Evolutionary conservation across 2,329 filamentous ascomycete genomes (phyloP).

Genomic region (Helminthosporium solani): DNA sequence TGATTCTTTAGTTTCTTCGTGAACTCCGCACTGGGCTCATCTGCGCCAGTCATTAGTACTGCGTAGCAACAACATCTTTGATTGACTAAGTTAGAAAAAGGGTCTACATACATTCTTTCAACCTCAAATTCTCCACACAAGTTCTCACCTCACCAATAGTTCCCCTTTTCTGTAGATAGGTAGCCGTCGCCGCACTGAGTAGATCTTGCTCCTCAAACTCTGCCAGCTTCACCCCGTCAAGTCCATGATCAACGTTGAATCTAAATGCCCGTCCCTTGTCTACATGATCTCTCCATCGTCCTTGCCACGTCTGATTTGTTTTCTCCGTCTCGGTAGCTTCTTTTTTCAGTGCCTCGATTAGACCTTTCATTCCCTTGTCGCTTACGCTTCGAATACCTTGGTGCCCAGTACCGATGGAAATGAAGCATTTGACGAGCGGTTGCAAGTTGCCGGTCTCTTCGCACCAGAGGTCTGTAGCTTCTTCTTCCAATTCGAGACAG

Average conservation of each 20-base stretch:
- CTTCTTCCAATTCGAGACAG: constrained; percentile 40
- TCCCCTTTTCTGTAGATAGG: constrained; percentile 11
- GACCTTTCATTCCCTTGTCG: constrained; percentile 11
- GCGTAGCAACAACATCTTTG: not conserved
- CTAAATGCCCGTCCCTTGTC: constrained; percentile 35
- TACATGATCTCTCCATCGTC: constrained; percentile 21
- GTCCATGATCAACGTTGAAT: constrained; percentile 37
- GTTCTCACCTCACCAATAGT: constrained; percentile 6
- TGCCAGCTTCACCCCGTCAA: constrained; percentile 23
- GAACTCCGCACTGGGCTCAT: constrained; percentile 7
- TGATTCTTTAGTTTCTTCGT: constrained; percentile 2
- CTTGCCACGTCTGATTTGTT: constrained; percentile 29
- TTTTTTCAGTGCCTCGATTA: constrained; percentile 22
- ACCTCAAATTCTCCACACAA: constrained; percentile 15
- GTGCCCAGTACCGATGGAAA: constrained; percentile 19
- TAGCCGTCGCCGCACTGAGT: constrained; percentile 7
- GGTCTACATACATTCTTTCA: constrained; percentile 12
- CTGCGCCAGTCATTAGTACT: not conserved
- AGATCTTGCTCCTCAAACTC: constrained; percentile 12
- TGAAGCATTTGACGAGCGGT: constrained; percentile 16
- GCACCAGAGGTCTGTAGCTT: constrained; percentile 24
- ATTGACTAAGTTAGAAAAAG: not conserved
- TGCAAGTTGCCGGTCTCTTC: constrained; percentile 8
- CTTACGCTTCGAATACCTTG: constrained; percentile 10
- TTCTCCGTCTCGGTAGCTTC: constrained; percentile 33